These are phyloP conservation scores for Immersiporthe knoxdaviesiana DNA, from an alignment of 2,329 filamentous ascomycete species.

Conservation along the genomic window DNA sequence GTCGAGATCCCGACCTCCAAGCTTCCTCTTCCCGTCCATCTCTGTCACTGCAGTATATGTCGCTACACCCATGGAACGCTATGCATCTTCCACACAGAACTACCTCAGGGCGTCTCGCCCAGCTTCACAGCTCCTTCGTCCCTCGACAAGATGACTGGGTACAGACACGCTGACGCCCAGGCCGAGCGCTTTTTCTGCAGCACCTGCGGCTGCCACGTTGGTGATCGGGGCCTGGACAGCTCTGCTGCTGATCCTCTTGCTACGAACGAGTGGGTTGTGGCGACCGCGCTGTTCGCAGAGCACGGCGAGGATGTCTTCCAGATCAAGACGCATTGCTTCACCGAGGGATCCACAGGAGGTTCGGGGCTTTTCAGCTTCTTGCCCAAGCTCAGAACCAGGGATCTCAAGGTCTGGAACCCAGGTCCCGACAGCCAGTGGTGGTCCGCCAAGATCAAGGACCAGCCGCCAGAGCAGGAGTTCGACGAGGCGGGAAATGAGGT, in stretches of 20 bases:
- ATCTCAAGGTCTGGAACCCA: constrained; percentile 44
- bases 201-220: constrained; percentile 51
- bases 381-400: constrained; percentile 37
- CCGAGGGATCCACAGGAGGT: constrained; percentile 41
- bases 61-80: constrained; percentile 47
- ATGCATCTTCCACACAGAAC: constrained; percentile 45
- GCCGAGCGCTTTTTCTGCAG: constrained; percentile 49
- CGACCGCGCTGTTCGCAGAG: constrained; percentile 45
- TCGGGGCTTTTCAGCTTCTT: constrained; percentile 43
- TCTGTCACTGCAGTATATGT: constrained; percentile 53
- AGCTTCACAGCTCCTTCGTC: constrained; percentile 47
- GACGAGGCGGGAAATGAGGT: constrained; percentile 43
- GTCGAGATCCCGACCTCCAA: constrained; percentile 43
- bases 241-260: constrained; percentile 29
- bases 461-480: constrained; percentile 35
- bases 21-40: constrained; percentile 47
- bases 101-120: constrained; percentile 42
- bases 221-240: constrained; percentile 40
- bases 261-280: constrained; percentile 43
- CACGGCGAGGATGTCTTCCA: constrained; percentile 42
- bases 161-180: constrained; percentile 37
- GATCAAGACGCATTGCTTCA: constrained; percentile 43
- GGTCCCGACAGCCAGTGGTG: constrained; percentile 35
- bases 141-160: constrained; percentile 42
- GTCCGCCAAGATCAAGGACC: constrained; percentile 29